Conservation (phyloP, 2,329 filamentous ascomycete species). For the Hortaea sp. region DNA sequence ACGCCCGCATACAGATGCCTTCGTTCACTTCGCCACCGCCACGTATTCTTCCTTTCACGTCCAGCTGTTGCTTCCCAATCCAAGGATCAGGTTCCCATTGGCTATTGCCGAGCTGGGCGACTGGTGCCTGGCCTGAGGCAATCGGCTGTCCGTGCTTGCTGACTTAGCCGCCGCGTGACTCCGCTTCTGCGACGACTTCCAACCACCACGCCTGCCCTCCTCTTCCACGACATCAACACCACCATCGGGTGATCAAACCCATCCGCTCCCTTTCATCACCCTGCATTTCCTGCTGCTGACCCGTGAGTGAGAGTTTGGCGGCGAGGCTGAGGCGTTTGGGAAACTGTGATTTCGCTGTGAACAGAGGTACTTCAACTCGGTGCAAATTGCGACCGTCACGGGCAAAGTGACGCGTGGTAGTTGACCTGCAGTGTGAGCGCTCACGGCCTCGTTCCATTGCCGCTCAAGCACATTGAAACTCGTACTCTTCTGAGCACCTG, state of each 20-base stretch:
- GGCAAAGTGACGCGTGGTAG: constrained; percentile 1
- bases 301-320: not conserved
- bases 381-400: constrained; percentile 9
- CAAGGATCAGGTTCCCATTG: too few species aligned
- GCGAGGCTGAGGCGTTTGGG: not conserved
- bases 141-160: not conserved
- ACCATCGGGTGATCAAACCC: not conserved
- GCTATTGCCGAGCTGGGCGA: too few species aligned
- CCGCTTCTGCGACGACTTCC: constrained; percentile 1
- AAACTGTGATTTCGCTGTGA: constrained; percentile 1
- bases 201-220: not conserved
- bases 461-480: constrained; percentile 2
- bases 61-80: too few species aligned
- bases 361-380: constrained; percentile 1
- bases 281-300: not conserved
- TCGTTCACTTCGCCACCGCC: not conserved
- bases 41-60: not conserved
- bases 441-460: not conserved
- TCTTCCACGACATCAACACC: not conserved
- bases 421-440: not conserved
- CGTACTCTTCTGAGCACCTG: constrained; percentile 3
- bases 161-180: not conserved
- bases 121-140: not conserved
- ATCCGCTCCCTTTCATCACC: not conserved
- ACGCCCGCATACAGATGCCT: not conserved